A percentile compares a stretch with the other conserved stretches of the same genome.
phyloP scores from a whole-genome alignment of 75 land plant genomes.

The Selaginella tamariscina region DNA sequence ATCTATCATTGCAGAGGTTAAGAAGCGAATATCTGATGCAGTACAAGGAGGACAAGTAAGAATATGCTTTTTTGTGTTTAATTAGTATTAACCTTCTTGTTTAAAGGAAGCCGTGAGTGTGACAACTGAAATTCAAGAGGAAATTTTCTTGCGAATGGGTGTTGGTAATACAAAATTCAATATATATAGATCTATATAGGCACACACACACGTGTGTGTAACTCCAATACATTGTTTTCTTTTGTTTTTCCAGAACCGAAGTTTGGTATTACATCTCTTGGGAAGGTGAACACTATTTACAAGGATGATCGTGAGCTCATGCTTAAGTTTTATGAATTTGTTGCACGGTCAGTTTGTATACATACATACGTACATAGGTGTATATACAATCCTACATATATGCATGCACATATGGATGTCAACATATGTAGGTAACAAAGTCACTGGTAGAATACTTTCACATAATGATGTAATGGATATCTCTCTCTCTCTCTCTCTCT shows the following conservation, averaged over 20 bases:
- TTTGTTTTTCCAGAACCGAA: conserved; percentile 60
- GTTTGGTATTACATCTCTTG: conserved; percentile 83
- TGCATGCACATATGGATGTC: too few relatives aligned
- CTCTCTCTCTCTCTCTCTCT: too few relatives aligned
- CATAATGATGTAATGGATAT: too few relatives aligned
- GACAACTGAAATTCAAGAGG: conserved; percentile 88
- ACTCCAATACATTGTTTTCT: not conserved
- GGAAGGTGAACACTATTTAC: conserved; percentile 63
- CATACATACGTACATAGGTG: too few relatives aligned
- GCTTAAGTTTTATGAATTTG: conserved; percentile 67
- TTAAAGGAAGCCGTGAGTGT: conserved; percentile 93
- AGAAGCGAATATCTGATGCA: conserved; percentile 74
- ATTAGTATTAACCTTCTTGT: conserved; percentile 1
- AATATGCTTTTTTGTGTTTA: not conserved
- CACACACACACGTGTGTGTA: not conserved
- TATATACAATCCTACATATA: too few relatives aligned
- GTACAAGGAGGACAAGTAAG: conserved; percentile 57
- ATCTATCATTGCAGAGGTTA: conserved; percentile 45
- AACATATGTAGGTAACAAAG: too few relatives aligned
- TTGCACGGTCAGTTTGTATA: too few relatives aligned
- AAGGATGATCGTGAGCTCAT: conserved; percentile 73
- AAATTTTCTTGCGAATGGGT: conserved; percentile 72
- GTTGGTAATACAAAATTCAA: conserved; percentile 36
- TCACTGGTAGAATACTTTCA: too few relatives aligned
- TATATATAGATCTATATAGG: not conserved